Evolutionary conservation across 352 stramenopile species (phyloP).

Genomic region (Peronosclerospora sorghi): DNA sequence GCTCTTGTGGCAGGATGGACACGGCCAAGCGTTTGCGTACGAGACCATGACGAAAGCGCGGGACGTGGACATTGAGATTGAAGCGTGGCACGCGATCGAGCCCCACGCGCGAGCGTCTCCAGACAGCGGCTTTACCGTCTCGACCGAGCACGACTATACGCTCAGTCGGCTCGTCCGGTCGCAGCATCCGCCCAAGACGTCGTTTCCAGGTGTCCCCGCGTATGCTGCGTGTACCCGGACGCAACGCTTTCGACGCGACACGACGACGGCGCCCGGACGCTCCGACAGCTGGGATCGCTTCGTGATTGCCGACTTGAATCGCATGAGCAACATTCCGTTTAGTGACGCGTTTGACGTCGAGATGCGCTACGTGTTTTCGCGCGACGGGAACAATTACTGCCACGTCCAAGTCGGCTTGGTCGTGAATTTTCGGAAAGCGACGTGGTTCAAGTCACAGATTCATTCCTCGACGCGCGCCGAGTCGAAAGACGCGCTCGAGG

Average conservation of each 20-base stretch:
- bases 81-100: conserved; percentile 41
- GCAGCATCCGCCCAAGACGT: conserved; percentile 49
- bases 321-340: conserved; percentile 71
- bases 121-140: conserved; percentile 31
- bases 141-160: conserved; percentile 38
- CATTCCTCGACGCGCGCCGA: conserved; percentile 65
- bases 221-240: conserved; percentile 37
- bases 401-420: conserved; percentile 58
- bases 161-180: conserved; percentile 32
- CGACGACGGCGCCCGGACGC: too few species aligned
- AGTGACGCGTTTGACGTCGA: conserved; percentile 80
- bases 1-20: conserved; percentile 49
- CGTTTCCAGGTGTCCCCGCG: conserved; percentile 42
- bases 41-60: conserved; percentile 43
- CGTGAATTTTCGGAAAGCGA: conserved; percentile 71
- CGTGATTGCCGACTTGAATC: conserved; percentile 48
- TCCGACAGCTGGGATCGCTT: conserved; percentile 45
- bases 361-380: conserved; percentile 64
- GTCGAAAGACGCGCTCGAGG: conserved; percentile 54
- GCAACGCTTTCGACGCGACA: conserved; percentile 42
- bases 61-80: conserved; percentile 59
- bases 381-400: conserved; percentile 63
- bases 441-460: conserved; percentile 80
- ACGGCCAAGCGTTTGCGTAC: conserved; percentile 36
- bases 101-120: conserved; percentile 9